Percentiles rank a stretch among this genome's conserved stretches.
These are phyloP conservation scores for Kodamaea sp. DNA, from an alignment of 1,139 yeast species.

Conservation along the genomic window DNA sequence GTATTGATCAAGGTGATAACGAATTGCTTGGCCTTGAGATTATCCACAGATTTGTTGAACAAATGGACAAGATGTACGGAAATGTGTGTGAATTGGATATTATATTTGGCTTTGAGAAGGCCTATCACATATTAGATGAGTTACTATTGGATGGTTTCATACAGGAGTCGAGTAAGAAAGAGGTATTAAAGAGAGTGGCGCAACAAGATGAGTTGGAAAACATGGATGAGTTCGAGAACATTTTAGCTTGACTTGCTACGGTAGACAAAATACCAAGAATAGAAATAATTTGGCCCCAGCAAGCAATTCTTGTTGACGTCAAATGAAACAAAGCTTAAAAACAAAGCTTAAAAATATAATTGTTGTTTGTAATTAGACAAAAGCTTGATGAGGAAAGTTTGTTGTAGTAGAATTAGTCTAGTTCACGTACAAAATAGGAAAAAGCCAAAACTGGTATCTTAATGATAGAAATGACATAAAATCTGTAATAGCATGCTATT, in stretches of 20 bases:
- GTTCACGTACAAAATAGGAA: too few relatives aligned
- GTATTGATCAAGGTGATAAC: conserved; percentile 79
- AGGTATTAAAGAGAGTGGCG: conserved; percentile 68
- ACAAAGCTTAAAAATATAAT: too few relatives aligned
- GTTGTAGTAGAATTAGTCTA: too few relatives aligned
- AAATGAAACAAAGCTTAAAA: too few relatives aligned
- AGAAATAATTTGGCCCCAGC: too few relatives aligned
- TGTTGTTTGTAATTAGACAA: too few relatives aligned
- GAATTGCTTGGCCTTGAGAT: conserved; percentile 82
- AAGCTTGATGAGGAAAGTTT: too few relatives aligned
- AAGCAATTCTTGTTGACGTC: too few relatives aligned
- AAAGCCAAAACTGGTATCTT: too few relatives aligned
- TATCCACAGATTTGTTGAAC: conserved; percentile 91
- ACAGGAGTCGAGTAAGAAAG: conserved; percentile 80
- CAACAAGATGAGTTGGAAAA: conserved; percentile 77
- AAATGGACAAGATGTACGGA: conserved; percentile 95
- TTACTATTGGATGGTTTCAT: conserved; percentile 78
- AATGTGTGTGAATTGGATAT: conserved; percentile 93
- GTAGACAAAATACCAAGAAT: too few relatives aligned
- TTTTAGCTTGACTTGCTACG: conserved; percentile 23
- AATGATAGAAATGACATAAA: too few relatives aligned
- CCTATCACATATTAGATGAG: conserved; percentile 89
- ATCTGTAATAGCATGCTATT: too few relatives aligned
- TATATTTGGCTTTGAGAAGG: conserved; percentile 90
- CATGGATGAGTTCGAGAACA: conserved; percentile 50